Evolutionary conservation across 768 basidiomycete genomes (phyloP), one percentile per base, ranked within the genome.

Genomic region (Pleurotus eryngii): DNA sequence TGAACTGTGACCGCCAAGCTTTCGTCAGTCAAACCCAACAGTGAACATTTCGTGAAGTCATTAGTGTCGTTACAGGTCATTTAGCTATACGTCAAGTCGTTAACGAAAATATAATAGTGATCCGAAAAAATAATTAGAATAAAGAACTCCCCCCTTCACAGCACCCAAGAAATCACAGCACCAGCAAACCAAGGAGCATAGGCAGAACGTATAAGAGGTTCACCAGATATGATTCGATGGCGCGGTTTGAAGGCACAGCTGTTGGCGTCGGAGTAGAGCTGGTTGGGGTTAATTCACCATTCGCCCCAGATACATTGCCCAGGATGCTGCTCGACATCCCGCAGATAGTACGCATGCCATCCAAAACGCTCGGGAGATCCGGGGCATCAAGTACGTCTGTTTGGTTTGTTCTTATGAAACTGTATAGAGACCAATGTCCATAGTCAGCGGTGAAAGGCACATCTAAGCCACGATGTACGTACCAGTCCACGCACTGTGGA

Each of bases 401-500:
- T 64, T 87, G 85, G 56, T 81, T 81, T 0, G 85, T 87, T 62
- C 74, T 66, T 57, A 77, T 74, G 68, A 86, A 86, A 67, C 83
- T 84, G 46, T 17, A 27, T 26, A 22, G 48, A 11, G 30, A 35
- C 30, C 8, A 35, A 35, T 11, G 30, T 9, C 11, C 8, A 20
- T 46, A 12, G 47, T 47, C 20, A 56, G 43, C 20, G 45, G 27
- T 38, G 22, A 35, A 53, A 30, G 24, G 18, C 42, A 27, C 46
- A 46, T 3, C 24, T 50, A 42, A 20, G 14, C 51, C 40, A 14
- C n/a, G 18, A 46, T 49, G 42, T 30, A 63, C 74, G 42, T 50
- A 85, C 83, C 86, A 87, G 64, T 87, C 85, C 39, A 83, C 83
- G 58, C 85, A 89, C 73, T 87, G 84, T 38, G 85, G 85, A 69